phyloP scores from a whole-genome alignment of 805 yeast species.

The Starmera amethionina region DNA sequence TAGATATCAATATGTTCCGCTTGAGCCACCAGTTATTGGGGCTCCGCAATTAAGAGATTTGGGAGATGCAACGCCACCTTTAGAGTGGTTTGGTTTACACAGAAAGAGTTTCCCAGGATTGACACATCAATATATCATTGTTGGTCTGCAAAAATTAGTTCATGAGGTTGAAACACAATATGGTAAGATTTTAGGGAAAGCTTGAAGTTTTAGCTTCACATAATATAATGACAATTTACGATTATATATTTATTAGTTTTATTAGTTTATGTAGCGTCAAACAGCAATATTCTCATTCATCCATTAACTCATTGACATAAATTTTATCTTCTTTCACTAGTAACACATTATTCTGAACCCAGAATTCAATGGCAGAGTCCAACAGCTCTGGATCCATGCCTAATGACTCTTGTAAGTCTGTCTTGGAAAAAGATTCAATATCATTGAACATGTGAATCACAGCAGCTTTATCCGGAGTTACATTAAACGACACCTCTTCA shows the following conservation, averaged over 20 bases:
- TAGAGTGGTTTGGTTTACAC: slow-evolving; percentile 96
- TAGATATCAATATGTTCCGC: slow-evolving; percentile 47
- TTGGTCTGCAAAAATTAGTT: slow-evolving; percentile 64
- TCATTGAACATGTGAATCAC: slow-evolving; percentile 42
- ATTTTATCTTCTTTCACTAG: slow-evolving; percentile 18
- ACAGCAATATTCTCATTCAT: neutral
- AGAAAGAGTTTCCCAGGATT: slow-evolving; percentile 77
- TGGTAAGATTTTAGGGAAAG: slow-evolving; percentile 30
- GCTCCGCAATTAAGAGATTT: slow-evolving; percentile 85
- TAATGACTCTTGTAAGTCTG: slow-evolving; percentile 24
- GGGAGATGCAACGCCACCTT: slow-evolving; percentile 96
- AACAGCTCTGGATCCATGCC: slow-evolving; percentile 34
- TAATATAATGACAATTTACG: neutral
- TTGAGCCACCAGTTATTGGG: slow-evolving; percentile 72
- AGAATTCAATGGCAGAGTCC: slow-evolving; percentile 35
- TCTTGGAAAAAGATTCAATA: slow-evolving; percentile 18
- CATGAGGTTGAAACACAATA: slow-evolving; percentile 49
- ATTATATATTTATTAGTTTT: neutral
- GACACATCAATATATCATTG: slow-evolving; percentile 72
- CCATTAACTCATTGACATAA: slow-evolving; percentile 4
- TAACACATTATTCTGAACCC: slow-evolving; percentile 56
- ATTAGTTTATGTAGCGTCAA: neutral
- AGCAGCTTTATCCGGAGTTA: slow-evolving; percentile 62
- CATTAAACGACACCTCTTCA: slow-evolving; percentile 31
- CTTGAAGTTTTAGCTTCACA: slow-evolving; percentile 7